Conservation (phyloP, 306 rosid genomes). For the Notholithocarpus densiflorus region DNA sequence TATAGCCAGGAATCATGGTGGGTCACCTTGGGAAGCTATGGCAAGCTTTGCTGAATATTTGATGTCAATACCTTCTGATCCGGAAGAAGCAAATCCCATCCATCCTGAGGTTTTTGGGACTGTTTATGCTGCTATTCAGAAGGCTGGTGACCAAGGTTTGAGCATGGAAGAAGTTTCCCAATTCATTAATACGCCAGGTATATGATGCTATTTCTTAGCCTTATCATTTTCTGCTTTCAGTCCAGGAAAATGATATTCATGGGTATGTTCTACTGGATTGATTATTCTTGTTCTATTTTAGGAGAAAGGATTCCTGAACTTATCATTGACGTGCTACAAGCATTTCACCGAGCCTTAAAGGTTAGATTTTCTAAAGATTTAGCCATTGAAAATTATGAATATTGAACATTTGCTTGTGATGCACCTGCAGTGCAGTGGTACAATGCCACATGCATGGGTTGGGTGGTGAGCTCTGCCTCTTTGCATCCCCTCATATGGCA, state of each 20-base stretch:
- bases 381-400: conserved; percentile 9
- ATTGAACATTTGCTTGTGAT: conserved; percentile 6
- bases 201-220: conserved; percentile 8
- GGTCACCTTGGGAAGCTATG: conserved; percentile 85
- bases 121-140: conserved; percentile 68
- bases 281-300: conserved; percentile 29
- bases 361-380: conserved; percentile 36
- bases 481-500: not conserved
- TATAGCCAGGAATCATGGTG: conserved; percentile 26
- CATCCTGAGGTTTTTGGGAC: conserved; percentile 57
- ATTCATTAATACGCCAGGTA: conserved; percentile 66
- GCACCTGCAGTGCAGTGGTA: not conserved
- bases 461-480: not conserved
- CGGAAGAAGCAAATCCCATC: conserved; percentile 40
- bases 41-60: conserved; percentile 53
- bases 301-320: conserved; percentile 58
- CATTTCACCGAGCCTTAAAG: conserved; percentile 67
- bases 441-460: not conserved
- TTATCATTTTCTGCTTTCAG: conserved; percentile 8
- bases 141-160: conserved; percentile 94
- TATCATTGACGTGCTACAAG: conserved; percentile 70
- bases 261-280: conserved; percentile 5
- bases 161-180: conserved; percentile 66
- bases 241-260: conserved; percentile 7
- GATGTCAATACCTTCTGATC: conserved; percentile 33